A percentile compares a stretch with the other conserved stretches of the same genome.
phyloP scores from a whole-genome alignment of 495 filamentous ascomycete genomes.

The Evernia prunastri region DNA sequence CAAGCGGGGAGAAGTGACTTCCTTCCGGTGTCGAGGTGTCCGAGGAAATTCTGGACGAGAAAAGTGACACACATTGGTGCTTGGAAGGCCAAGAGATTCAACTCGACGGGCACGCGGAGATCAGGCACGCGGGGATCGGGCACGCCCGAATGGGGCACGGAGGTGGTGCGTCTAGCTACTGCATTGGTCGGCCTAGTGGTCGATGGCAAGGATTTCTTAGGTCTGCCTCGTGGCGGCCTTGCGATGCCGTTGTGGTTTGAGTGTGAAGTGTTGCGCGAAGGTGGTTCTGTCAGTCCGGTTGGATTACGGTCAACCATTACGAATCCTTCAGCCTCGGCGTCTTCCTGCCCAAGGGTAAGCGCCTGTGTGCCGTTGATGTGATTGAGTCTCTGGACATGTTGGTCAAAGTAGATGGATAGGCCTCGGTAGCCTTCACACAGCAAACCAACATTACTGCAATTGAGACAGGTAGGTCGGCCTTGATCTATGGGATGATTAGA shows the following conservation, averaged over 20 bases:
- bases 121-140: too few relatives aligned
- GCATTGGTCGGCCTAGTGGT: not conserved
- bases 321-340: not conserved
- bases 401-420: constrained; percentile 9
- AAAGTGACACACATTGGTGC: constrained; percentile 5
- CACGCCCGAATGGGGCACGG: too few relatives aligned
- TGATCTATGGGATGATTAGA: constrained; percentile 23
- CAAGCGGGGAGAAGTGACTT: constrained; percentile 9
- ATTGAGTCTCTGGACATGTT: constrained; percentile 1
- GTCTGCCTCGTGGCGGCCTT: not conserved
- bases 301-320: not conserved
- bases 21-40: constrained; percentile 12
- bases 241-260: not conserved
- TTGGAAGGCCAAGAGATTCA: not conserved
- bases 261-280: not conserved
- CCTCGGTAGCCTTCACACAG: constrained; percentile 27
- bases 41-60: constrained; percentile 13
- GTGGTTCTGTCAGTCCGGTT: too few relatives aligned
- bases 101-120: constrained; percentile 3
- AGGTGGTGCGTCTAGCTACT: not conserved
- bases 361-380: not conserved
- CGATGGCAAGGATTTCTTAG: not conserved
- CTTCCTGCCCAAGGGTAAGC: not conserved
- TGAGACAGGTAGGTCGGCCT: constrained; percentile 27
- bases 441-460: constrained; percentile 26